Conservation (phyloP, 2,329 filamentous ascomycete genomes). For the Orbilia blumenaviensis region DNA sequence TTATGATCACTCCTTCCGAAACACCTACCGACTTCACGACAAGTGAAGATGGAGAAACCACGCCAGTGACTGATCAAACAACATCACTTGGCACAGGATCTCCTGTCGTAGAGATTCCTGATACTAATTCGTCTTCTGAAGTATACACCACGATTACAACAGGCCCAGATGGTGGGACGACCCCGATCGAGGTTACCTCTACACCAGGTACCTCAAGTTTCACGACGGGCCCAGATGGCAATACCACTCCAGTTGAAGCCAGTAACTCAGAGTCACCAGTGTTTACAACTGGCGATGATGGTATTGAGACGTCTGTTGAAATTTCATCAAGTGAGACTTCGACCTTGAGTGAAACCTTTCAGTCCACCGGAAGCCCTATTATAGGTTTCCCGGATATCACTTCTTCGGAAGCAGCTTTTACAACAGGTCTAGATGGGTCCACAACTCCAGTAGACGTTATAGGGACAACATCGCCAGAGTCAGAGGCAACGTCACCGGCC, state of each 20-base stretch:
- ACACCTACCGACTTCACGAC: not conserved
- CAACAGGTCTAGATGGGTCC: not conserved
- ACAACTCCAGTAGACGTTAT: not conserved
- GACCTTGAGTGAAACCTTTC: not conserved
- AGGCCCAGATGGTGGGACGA: too few species aligned
- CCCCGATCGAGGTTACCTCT: not conserved
- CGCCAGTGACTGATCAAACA: not conserved
- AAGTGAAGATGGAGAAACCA: not conserved
- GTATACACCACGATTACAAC: too few species aligned
- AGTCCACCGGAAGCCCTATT: not conserved
- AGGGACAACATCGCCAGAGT: too few species aligned
- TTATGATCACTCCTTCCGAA: not conserved
- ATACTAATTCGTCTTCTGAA: not conserved
- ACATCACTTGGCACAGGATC: not conserved
- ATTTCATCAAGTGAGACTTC: not conserved
- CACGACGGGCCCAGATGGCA: not conserved
- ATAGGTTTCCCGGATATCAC: not conserved
- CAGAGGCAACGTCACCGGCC: not conserved
- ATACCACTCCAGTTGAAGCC: not conserved
- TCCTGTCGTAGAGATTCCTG: not conserved
- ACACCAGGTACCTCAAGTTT: not conserved
- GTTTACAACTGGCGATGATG: slow-evolving; percentile 2
- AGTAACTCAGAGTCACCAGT: not conserved
- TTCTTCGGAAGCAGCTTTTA: not conserved
- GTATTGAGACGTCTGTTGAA: not conserved